phyloP scores from a whole-genome alignment of 139 green algal genomes.

The Microglena sp. region DNA sequence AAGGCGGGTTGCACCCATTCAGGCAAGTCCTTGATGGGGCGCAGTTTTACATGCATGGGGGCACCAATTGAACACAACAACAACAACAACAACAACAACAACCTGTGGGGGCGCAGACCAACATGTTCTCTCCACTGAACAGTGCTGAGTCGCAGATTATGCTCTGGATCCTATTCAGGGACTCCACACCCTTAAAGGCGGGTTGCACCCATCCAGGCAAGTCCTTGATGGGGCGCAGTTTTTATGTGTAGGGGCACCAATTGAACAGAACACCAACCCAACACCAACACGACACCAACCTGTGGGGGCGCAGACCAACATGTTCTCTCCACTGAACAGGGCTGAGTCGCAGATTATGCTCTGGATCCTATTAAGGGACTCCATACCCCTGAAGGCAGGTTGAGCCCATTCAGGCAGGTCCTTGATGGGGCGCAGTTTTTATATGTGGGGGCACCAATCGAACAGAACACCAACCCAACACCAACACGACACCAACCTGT shows the following conservation, averaged over 20 bases:
- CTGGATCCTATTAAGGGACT: no score
- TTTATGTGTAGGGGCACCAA: no score
- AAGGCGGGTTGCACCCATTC: slow-evolving; percentile 89
- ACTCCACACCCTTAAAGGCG: slow-evolving; percentile 81
- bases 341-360: no score
- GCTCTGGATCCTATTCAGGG: slow-evolving; percentile 89
- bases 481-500: no score
- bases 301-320: slow-evolving; percentile 34
- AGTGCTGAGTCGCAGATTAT: slow-evolving; percentile 78
- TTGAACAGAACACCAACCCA: no score
- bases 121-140: slow-evolving; percentile 87
- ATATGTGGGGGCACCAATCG: no score
- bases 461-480: no score
- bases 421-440: slow-evolving; percentile 56
- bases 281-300: slow-evolving; percentile 15
- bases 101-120: slow-evolving; percentile 65
- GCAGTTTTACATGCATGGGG: no score
- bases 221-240: slow-evolving; percentile 57
- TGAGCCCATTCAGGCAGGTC: slow-evolving; percentile 90
- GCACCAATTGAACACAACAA: no score
- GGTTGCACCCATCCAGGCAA: slow-evolving; percentile 88
- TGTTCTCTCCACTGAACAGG: slow-evolving; percentile 85
- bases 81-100: no score
- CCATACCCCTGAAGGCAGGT: no score
- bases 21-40: slow-evolving; percentile 71